Evolutionary conservation across 2,329 filamentous ascomycete species (phyloP).

Genomic region (Sordariomycetes sp.): DNA sequence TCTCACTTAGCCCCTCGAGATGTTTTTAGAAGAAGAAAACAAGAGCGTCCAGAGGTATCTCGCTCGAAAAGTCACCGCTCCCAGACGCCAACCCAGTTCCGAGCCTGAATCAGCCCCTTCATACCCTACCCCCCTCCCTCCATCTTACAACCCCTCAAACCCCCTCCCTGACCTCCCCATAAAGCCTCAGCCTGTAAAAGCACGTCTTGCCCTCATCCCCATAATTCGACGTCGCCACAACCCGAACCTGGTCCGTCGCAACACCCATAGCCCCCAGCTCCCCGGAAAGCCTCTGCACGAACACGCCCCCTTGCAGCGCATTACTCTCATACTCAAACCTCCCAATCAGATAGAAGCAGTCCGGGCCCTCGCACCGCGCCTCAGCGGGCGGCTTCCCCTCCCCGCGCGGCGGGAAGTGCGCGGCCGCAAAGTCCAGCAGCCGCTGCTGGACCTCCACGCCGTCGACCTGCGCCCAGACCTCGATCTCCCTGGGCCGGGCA

Average conservation of each 20-base stretch:
- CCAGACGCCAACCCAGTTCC: background rate
- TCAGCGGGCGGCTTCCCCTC: conserved; percentile 15
- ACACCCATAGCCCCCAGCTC: conserved; percentile 33
- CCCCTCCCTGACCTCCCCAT: conserved; percentile 25
- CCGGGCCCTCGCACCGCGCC: conserved; percentile 7
- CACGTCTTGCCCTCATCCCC: conserved; percentile 47
- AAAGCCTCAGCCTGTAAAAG: conserved; percentile 50
- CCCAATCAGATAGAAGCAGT: conserved; percentile 42
- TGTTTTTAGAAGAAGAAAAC: background rate
- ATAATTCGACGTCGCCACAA: conserved; percentile 45
- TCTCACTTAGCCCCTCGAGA: background rate
- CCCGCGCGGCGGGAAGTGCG: conserved; percentile 20
- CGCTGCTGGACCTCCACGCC: conserved; percentile 26
- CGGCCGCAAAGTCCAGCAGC: conserved; percentile 26
- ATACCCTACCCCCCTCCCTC: background rate
- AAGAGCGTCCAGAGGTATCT: background rate
- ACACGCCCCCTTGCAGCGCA: conserved; percentile 26
- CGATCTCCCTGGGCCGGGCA: conserved; percentile 52
- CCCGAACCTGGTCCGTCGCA: conserved; percentile 34
- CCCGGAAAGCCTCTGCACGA: conserved; percentile 38
- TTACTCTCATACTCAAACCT: conserved; percentile 38
- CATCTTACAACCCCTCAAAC: background rate
- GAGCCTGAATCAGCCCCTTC: background rate
- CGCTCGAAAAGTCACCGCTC: background rate
- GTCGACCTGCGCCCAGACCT: conserved; percentile 52